These are phyloP conservation scores for Cucumis melo DNA, from an alignment of 306 rosid species.

Conservation along the genomic window DNA sequence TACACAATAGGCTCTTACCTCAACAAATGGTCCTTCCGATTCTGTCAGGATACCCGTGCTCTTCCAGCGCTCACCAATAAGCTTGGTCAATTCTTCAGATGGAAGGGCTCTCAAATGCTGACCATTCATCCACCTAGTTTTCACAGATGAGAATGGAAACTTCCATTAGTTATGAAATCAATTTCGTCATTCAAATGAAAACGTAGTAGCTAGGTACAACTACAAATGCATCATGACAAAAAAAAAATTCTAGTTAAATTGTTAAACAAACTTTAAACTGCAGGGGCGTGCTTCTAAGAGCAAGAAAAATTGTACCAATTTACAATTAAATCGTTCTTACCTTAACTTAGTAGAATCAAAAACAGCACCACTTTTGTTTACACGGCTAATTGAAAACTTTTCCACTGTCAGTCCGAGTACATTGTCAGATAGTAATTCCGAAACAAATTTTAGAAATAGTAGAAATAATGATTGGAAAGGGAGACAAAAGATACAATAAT, in stretches of 20 bases:
- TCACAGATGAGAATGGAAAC: background rate
- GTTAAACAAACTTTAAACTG: background rate
- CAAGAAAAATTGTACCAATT: background rate
- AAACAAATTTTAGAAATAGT: background rate
- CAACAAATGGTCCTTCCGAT: slow-evolving; percentile 51
- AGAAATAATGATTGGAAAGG: background rate
- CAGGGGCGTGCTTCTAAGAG: background rate
- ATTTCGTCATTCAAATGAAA: background rate
- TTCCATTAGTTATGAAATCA: background rate
- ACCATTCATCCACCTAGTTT: slow-evolving; percentile 92
- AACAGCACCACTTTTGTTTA: slow-evolving; percentile 87
- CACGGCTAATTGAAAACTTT: slow-evolving; percentile 70
- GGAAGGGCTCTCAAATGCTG: slow-evolving; percentile 71
- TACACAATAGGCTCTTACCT: slow-evolving; percentile 38
- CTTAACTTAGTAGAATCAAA: slow-evolving; percentile 74
- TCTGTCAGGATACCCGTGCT: slow-evolving; percentile 43
- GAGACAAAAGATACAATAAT: background rate
- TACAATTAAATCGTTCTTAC: slow-evolving; percentile 13
- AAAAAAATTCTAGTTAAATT: background rate
- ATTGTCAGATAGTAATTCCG: background rate
- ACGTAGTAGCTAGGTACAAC: no score
- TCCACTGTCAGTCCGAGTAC: slow-evolving; percentile 42
- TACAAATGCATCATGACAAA: background rate
- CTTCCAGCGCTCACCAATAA: slow-evolving; percentile 71
- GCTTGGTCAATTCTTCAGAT: slow-evolving; percentile 46